phyloP scores from a whole-genome alignment of 768 basidiomycete genomes.

The Saitozyma podzolica region DNA sequence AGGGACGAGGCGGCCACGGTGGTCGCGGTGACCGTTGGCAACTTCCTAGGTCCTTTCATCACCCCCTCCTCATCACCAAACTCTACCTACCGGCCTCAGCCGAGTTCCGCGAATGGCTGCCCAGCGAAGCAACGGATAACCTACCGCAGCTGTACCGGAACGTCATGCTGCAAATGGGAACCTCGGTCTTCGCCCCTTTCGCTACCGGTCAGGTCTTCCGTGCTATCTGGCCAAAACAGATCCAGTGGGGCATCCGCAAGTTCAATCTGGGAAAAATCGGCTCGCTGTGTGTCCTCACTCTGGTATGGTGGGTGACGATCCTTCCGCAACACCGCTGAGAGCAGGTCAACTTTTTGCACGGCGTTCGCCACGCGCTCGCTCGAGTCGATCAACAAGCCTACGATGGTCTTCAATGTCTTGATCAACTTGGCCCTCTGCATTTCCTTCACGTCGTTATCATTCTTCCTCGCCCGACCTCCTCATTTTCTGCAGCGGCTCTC shows the following conservation, averaged over 20 bases:
- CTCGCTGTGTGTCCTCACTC: conserved; percentile 35
- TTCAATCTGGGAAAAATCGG: conserved; percentile 41
- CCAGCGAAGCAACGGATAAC: conserved; percentile 28
- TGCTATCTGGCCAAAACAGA: conserved; percentile 31
- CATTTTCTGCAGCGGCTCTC: conserved; percentile 1
- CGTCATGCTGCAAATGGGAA: conserved; percentile 37
- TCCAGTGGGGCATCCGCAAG: conserved; percentile 25
- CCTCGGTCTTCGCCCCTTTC: conserved; percentile 46
- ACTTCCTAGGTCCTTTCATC: conserved; percentile 49
- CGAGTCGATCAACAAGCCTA: conserved; percentile 6
- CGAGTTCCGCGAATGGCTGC: conserved; percentile 33
- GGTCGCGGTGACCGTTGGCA: conserved; percentile 45
- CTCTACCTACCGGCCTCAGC: conserved; percentile 25
- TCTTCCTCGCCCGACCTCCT: conserved; percentile 19
- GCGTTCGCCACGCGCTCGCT: conserved; percentile 24
- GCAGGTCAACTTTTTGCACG: conserved; percentile 25
- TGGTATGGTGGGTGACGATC: conserved; percentile 38
- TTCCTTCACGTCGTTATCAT: conserved; percentile 17
- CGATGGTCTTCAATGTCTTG: conserved; percentile 28
- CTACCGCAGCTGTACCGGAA: conserved; percentile 11
- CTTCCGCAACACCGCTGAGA: neutral
- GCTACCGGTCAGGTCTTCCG: conserved; percentile 47
- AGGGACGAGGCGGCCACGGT: conserved; percentile 47
- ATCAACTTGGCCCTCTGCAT: conserved; percentile 33
- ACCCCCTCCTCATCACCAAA: conserved; percentile 40